Percentiles rank a stretch among this genome's conserved stretches.
phyloP scores from a whole-genome alignment of 208 protist genomes.

The Leishmania tarentolae region DNA sequence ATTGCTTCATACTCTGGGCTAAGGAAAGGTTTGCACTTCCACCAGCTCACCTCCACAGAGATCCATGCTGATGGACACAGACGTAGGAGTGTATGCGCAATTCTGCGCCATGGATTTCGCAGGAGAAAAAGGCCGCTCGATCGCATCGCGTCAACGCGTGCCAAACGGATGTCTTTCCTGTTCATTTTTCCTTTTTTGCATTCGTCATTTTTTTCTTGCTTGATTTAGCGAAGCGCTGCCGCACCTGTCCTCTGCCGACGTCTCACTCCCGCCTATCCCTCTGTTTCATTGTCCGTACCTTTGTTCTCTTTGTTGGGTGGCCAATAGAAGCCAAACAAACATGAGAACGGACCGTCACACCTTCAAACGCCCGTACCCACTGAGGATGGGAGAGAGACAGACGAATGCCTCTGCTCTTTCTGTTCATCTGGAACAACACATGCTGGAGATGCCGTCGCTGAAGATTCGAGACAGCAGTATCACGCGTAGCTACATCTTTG shows the following conservation, averaged over 20 bases:
- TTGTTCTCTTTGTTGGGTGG: neutral
- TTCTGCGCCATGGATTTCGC: neutral
- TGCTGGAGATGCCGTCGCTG: neutral
- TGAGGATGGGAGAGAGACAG: neutral
- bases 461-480: neutral
- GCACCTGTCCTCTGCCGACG: neutral
- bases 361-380: neutral
- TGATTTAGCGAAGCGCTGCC: neutral
- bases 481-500: neutral
- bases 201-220: neutral
- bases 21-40: neutral
- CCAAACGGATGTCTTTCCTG: neutral
- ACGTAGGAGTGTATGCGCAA: neutral
- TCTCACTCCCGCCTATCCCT: neutral
- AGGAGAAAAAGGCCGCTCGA: neutral
- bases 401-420: neutral
- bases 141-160: neutral
- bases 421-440: neutral
- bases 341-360: neutral
- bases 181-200: conserved; percentile 3
- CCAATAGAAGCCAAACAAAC: neutral
- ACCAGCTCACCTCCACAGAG: neutral
- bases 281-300: neutral
- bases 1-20: neutral
- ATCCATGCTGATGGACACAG: neutral